Evolutionary conservation across 192 early-diverging fungal genomes (phyloP), one percentile per base, ranked within the genome.

Genomic region (Umbelopsis isabellina): DNA sequence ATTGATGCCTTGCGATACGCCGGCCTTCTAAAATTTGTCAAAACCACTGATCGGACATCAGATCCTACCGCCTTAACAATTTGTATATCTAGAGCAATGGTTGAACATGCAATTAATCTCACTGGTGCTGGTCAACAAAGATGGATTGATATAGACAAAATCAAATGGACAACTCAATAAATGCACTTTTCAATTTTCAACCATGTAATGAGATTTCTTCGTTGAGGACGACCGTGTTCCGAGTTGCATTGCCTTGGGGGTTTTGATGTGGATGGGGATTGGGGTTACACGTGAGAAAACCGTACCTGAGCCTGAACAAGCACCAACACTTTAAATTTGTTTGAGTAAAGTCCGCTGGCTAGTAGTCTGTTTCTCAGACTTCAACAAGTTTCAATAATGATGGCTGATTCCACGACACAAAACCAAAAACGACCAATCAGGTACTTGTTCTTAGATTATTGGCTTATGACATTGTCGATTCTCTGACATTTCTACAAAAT

Each of bases 251-350:
- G 37, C 37, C 37, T 41, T 41, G 37, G 37, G 37, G 37, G 6
- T 10, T 37, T 41, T 41, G 37, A 41, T 41, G 37, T 41, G 37
- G 37, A 22, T 35, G 16, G 16, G 27, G 15, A 35, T n/a, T 61
- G 55, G 55, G 55, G 55, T 61, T 35, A 61, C 55, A 61, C 55
- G 55, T 61, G 55, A 61, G 18, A 35, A n/a, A 33, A 18, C 18
- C 16, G 55, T 61, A 5, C 55, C 55, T 61, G 55, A 35, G 27
- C 27, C 18, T 35, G 27, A 61, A 61, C 27, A 16, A 25, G 51
- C 22, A 16, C 10, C 27, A 35, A 61, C 27, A 61, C 12, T n/a
- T 61, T 10, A 35, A 55, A 61, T 61, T 61, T 61, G 22, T 52
- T 25, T 8, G 25, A n/a, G 21, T 11, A 11, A 11, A 20, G 12